Conservation (phyloP, 768 basidiomycete genomes). For the Mycena indigotica region DNA sequence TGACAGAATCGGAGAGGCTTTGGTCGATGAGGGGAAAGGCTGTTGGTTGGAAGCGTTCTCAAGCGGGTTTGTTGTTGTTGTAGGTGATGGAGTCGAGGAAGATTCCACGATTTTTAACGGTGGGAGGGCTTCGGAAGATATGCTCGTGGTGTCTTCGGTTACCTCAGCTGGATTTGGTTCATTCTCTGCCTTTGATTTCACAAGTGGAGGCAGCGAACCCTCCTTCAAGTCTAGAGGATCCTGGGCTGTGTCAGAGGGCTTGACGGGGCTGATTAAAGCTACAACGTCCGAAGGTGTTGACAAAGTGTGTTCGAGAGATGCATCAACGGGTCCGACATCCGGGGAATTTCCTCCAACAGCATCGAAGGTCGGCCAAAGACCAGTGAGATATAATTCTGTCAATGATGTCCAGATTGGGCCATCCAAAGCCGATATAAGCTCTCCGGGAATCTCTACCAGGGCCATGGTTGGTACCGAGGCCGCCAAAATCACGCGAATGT, state of each 20-base stretch:
- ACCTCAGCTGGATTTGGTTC: too few species aligned
- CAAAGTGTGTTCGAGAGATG: not conserved
- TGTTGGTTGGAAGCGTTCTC: not conserved
- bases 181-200: too few species aligned
- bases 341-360: not conserved
- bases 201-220: too few species aligned
- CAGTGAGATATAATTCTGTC: not conserved
- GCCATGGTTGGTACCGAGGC: not conserved
- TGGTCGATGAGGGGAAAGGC: too few species aligned
- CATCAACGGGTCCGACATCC: too few species aligned
- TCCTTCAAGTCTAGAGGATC: not conserved
- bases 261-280: not conserved
- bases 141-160: not conserved
- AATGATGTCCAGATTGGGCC: not conserved
- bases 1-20: not conserved
- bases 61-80: not conserved
- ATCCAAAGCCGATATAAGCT: not conserved
- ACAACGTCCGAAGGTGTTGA: not conserved
- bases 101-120: not conserved
- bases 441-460: not conserved
- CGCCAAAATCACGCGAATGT: not conserved
- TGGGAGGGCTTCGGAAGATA: not conserved
- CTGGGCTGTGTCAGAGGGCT: too few species aligned
- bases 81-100: not conserved
- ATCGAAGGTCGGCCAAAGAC: not conserved